Evolutionary conservation across 139 green algal genomes (phyloP).

Genomic region (Coccomyxa sp.): DNA sequence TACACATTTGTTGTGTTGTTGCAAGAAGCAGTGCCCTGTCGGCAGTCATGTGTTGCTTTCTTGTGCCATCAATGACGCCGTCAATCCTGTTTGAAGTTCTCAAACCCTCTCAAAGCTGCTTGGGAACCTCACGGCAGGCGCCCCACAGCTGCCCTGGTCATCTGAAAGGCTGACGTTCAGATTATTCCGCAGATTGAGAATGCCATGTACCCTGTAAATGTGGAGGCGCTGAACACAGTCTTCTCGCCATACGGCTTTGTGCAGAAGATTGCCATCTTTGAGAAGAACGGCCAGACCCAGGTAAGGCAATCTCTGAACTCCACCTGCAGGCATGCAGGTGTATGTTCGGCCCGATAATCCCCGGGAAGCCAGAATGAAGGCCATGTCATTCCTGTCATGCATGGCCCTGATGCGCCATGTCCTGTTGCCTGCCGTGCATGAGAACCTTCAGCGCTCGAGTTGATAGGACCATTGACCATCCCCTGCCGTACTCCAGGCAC

Average conservation of each 20-base stretch:
- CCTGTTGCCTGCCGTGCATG: too few relatives aligned
- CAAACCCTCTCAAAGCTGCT: too few relatives aligned
- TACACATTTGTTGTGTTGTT: background rate
- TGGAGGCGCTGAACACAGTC: constrained; percentile 68
- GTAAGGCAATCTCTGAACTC: constrained; percentile 1
- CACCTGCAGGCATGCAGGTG: background rate
- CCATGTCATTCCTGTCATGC: background rate
- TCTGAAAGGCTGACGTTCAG: background rate
- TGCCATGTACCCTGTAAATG: constrained; percentile 50
- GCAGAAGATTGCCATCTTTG: constrained; percentile 68
- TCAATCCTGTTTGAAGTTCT: too few relatives aligned
- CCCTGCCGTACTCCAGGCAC: constrained; percentile 25
- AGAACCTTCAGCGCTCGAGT: too few relatives aligned
- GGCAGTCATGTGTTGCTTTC: too few relatives aligned
- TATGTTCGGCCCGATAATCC: too few relatives aligned
- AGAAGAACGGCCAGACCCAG: constrained; percentile 44
- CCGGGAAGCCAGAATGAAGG: background rate
- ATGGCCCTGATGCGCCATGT: too few relatives aligned
- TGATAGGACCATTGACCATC: too few relatives aligned
- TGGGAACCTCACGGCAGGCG: too few relatives aligned
- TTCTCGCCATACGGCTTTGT: constrained; percentile 58
- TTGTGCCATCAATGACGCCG: too few relatives aligned
- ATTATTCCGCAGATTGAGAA: constrained; percentile 61
- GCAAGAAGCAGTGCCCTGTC: background rate
- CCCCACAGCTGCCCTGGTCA: too few relatives aligned